phyloP scores from a whole-genome alignment of 495 filamentous ascomycete species.

The Pyronema domesticum region DNA sequence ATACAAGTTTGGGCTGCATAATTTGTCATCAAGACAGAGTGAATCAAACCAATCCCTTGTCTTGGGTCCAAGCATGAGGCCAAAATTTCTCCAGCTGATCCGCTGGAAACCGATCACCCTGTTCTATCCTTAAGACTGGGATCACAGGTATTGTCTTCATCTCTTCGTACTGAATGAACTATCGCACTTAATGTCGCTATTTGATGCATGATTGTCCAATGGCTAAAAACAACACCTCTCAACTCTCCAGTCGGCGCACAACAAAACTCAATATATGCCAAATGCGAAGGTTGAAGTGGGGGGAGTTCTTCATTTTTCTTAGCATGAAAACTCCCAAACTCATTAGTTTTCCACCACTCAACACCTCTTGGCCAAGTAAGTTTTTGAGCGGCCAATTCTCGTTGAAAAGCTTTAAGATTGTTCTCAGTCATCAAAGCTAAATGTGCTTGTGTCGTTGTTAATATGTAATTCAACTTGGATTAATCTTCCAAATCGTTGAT shows the following conservation, averaged over 20 bases:
- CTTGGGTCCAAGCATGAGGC: conserved; percentile 86
- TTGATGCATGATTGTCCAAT: conserved; percentile 98
- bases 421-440: conserved; percentile 91
- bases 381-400: conserved; percentile 83
- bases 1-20: conserved; percentile 95
- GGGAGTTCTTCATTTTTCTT: conserved; percentile 89
- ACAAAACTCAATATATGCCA: conserved; percentile 96
- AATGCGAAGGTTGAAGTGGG: conserved; percentile 74
- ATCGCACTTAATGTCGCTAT: conserved; percentile 92
- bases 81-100: conserved; percentile 46
- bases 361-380: conserved; percentile 91
- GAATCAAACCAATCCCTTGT: conserved; percentile 86
- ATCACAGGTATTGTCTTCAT: conserved; percentile 51
- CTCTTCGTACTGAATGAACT: conserved; percentile 58
- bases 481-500: conserved; percentile 96
- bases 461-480: conserved; percentile 67
- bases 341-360: conserved; percentile 99
- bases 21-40: conserved; percentile 72
- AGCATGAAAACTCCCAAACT: conserved; percentile 87
- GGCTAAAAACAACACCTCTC: conserved; percentile 85
- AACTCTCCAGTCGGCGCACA: conserved; percentile 86
- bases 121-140: conserved; percentile 48
- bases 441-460: conserved; percentile 90
- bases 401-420: conserved; percentile 86
- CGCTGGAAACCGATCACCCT: conserved; percentile 33